phyloP scores from a whole-genome alignment of 148 eudicot genomes.

The Tetragonia tetragonoides region DNA sequence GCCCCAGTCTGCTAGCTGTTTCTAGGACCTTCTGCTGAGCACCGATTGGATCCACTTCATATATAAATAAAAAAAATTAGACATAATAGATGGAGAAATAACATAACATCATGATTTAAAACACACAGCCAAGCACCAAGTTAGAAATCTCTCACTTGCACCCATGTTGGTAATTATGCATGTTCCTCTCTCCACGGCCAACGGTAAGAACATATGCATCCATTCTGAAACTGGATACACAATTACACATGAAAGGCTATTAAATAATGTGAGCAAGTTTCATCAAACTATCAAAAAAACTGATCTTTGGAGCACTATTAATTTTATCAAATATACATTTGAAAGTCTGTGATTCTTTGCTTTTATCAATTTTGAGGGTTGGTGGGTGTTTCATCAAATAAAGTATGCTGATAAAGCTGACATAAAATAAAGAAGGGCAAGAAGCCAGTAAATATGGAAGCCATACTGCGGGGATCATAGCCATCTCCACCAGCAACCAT shows the following conservation, averaged over 20 bases:
- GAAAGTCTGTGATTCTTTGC: neutral
- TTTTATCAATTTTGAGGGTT: no score
- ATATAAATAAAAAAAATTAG: conserved; percentile 9
- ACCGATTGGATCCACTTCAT: conserved; percentile 58
- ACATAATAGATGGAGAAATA: conserved; percentile 5
- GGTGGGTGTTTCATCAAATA: neutral
- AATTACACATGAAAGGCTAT: conserved; percentile 15
- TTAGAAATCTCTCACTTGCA: conserved; percentile 57
- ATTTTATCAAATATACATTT: neutral
- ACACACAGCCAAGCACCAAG: neutral
- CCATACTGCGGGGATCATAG: conserved; percentile 89
- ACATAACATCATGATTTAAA: conserved; percentile 3
- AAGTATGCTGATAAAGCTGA: neutral
- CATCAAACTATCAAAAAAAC: neutral
- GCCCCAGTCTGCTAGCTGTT: conserved; percentile 62
- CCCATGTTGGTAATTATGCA: conserved; percentile 99
- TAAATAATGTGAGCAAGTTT: neutral
- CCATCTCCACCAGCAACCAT: conserved; percentile 74
- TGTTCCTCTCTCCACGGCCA: conserved; percentile 80
- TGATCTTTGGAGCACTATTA: neutral
- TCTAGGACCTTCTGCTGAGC: conserved; percentile 80
- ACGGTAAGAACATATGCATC: conserved; percentile 90
- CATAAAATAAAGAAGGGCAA: neutral
- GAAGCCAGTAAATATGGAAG: conserved; percentile 11
- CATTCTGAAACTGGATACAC: conserved; percentile 81